These are phyloP conservation scores for Plasmodium knowlesi DNA, from an alignment of 169 alveolate species.

Conservation along the genomic window DNA sequence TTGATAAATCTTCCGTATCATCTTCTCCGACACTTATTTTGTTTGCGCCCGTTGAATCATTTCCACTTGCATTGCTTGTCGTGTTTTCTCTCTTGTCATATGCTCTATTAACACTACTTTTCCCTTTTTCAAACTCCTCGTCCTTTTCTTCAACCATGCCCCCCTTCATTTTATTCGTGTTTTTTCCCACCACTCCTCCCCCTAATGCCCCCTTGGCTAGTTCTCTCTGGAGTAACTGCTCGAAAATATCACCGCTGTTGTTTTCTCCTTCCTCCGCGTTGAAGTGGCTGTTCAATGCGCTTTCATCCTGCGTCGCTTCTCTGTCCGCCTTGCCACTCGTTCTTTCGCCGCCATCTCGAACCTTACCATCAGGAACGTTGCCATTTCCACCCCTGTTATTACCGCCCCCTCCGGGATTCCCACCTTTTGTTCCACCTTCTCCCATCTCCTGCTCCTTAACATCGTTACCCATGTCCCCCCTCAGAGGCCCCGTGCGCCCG, in stretches of 20 bases:
- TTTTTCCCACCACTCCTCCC: slow-evolving; percentile 69
- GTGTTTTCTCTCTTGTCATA: background rate
- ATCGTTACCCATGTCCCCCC: slow-evolving; percentile 35
- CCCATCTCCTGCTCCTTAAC: slow-evolving; percentile 13
- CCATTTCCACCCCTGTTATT: no score
- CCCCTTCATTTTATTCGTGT: slow-evolving; percentile 16
- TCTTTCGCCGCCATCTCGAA: background rate
- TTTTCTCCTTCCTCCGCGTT: slow-evolving; percentile 26
- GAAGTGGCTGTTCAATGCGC: slow-evolving; percentile 23
- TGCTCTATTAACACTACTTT: background rate
- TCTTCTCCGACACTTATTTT: background rate
- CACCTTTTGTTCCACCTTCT: background rate
- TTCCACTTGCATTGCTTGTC: background rate
- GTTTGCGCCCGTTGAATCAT: background rate
- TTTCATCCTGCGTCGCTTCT: background rate
- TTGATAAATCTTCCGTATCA: slow-evolving; percentile 12
- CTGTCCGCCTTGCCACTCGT: background rate
- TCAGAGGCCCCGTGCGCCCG: slow-evolving; percentile 74
- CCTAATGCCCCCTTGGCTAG: slow-evolving; percentile 74
- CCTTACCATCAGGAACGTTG: no score
- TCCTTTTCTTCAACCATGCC: background rate
- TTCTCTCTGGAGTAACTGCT: slow-evolving; percentile 66
- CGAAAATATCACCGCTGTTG: slow-evolving; percentile 60
- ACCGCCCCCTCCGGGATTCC: background rate
- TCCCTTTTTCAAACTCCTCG: background rate